Conservation (phyloP, 345 rosid genomes). For the Citrus glauca region DNA sequence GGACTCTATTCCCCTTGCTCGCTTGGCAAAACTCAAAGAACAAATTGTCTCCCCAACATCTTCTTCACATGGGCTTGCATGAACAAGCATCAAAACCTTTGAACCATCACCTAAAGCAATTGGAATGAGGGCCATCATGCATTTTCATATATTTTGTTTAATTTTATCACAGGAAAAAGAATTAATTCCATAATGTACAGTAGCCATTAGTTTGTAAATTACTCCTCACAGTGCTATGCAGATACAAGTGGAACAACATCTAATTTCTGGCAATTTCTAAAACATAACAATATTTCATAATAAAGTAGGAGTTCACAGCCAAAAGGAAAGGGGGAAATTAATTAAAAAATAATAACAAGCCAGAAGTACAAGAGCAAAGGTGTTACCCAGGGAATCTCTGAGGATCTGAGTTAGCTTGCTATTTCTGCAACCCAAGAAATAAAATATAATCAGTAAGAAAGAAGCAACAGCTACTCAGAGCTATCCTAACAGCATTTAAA, state of each 20-base stretch:
- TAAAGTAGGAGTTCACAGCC: slow-evolving; percentile 5
- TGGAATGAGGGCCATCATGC: not conserved
- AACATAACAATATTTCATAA: not conserved
- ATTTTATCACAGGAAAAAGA: too few relatives aligned
- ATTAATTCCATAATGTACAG: too few relatives aligned
- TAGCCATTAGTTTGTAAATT: not conserved
- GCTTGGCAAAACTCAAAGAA: slow-evolving; percentile 76
- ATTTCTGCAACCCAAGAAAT: slow-evolving; percentile 64
- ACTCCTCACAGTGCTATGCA: not conserved
- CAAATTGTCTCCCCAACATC: slow-evolving; percentile 80
- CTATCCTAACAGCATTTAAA: slow-evolving; percentile 1
- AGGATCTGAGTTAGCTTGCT: slow-evolving; percentile 97
- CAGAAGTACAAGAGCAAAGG: slow-evolving; percentile 2
- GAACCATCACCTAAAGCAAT: slow-evolving; percentile 56
- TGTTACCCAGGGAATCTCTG: slow-evolving; percentile 82
- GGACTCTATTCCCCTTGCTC: slow-evolving; percentile 77
- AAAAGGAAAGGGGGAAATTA: not conserved
- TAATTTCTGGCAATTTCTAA: not conserved
- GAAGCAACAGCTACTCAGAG: slow-evolving; percentile 18
- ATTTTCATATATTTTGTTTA: not conserved
- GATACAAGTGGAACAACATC: not conserved
- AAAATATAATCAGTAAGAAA: not conserved
- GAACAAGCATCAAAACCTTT: slow-evolving; percentile 89
- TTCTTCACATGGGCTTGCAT: slow-evolving; percentile 73
- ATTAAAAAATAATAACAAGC: not conserved